Percentiles rank a stretch among this genome's conserved stretches.
phyloP scores from a whole-genome alignment of 768 basidiomycete genomes.

The Suillus sp. region DNA sequence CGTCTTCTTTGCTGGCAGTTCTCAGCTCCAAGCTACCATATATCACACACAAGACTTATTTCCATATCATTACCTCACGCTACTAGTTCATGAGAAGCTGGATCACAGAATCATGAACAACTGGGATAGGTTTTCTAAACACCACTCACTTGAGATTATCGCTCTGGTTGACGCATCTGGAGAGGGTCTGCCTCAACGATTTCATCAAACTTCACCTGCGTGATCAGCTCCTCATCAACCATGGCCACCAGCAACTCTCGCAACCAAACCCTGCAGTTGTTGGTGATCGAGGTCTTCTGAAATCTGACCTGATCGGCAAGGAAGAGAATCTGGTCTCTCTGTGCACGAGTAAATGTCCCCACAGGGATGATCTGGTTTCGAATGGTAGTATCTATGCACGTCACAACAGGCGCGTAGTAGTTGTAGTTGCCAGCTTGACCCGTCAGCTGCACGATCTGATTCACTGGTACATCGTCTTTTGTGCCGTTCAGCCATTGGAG shows the following conservation, averaged over 20 bases:
- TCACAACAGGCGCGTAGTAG: constrained; percentile 9
- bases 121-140: neutral
- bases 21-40: neutral
- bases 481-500: constrained; percentile 11
- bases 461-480: neutral
- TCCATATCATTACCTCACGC: neutral
- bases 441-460: constrained; percentile 11
- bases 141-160: neutral
- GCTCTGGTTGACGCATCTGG: constrained; percentile 13
- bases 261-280: constrained; percentile 21
- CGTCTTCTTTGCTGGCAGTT: neutral
- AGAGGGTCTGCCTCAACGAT: constrained; percentile 16
- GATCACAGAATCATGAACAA: neutral
- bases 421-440: constrained; percentile 14
- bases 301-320: constrained; percentile 19
- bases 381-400: neutral
- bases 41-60: neutral
- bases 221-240: constrained; percentile 18
- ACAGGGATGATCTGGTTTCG: constrained; percentile 4
- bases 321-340: constrained; percentile 13
- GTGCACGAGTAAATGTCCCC: constrained; percentile 12
- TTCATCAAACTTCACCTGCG: constrained; percentile 19
- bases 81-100: neutral
- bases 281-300: constrained; percentile 16
- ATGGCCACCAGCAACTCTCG: constrained; percentile 20